These are phyloP conservation scores for Cutaneotrichosporon mucoides DNA, from an alignment of 1,284 basidiomycete species.

Conservation along the genomic window DNA sequence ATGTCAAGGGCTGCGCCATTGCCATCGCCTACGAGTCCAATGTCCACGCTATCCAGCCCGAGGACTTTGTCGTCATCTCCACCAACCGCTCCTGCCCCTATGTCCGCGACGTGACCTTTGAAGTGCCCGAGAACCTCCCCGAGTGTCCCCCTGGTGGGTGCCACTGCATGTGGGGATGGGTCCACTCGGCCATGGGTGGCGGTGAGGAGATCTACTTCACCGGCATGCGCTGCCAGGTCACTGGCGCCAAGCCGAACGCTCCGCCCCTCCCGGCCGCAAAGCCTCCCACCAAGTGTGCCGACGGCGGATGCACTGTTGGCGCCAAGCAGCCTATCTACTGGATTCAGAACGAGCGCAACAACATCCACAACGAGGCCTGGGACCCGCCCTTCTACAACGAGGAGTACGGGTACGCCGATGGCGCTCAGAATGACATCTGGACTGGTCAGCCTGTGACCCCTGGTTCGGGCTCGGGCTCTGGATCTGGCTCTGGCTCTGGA, in stretches of 20 bases:
- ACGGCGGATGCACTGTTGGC: conserved; percentile 28
- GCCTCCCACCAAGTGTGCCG: conserved; percentile 25
- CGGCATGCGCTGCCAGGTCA: conserved; percentile 39
- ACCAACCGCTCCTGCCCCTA: conserved; percentile 69
- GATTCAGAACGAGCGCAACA: conserved; percentile 44
- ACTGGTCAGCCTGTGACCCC: not conserved
- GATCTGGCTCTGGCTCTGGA: not conserved
- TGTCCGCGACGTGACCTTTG: conserved; percentile 60
- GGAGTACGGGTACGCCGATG: conserved; percentile 48
- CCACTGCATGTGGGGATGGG: conserved; percentile 69
- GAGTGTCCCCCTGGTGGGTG: conserved; percentile 62
- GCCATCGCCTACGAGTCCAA: conserved; percentile 66
- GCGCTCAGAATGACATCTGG: conserved; percentile 50
- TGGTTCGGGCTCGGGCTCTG: not conserved
- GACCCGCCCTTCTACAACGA: conserved; percentile 35
- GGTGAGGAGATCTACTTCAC: conserved; percentile 34
- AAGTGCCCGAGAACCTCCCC: conserved; percentile 63
- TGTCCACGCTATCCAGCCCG: conserved; percentile 56
- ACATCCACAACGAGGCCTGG: conserved; percentile 51
- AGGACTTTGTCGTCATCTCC: conserved; percentile 65
- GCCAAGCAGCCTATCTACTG: conserved; percentile 22
- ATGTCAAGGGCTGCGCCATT: conserved; percentile 35
- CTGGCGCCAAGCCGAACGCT: conserved; percentile 29
- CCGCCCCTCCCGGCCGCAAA: conserved; percentile 31
- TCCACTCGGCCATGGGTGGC: conserved; percentile 38